Evolutionary conservation across 202 grass and related monocot genomes (phyloP).

Genomic region (Zoysia matrella): DNA sequence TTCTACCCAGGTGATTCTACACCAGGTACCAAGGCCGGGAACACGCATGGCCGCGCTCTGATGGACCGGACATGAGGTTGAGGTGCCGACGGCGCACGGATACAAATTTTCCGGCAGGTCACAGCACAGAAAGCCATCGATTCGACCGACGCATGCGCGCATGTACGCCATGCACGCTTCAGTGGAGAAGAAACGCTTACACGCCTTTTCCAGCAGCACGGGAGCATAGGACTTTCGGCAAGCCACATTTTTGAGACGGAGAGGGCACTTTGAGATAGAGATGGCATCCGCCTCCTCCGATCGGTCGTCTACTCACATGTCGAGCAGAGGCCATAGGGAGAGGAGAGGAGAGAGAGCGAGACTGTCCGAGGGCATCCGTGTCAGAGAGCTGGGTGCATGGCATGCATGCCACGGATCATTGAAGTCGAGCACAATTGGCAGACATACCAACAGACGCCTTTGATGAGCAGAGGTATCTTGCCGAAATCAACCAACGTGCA

Average conservation of each 20-base stretch:
- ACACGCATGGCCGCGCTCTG: not conserved
- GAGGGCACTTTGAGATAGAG: slow-evolving; percentile 20
- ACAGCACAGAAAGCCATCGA: slow-evolving; percentile 39
- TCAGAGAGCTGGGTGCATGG: slow-evolving; percentile 38
- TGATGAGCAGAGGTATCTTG: slow-evolving; percentile 29
- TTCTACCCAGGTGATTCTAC: not conserved
- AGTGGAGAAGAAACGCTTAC: slow-evolving; percentile 40
- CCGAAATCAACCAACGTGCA: slow-evolving; percentile 27
- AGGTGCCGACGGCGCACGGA: slow-evolving; percentile 1
- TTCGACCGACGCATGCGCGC: slow-evolving; percentile 46
- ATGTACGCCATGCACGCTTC: slow-evolving; percentile 7
- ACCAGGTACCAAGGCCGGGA: not conserved
- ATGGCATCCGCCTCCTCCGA: slow-evolving; percentile 19
- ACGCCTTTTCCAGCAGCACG: slow-evolving; percentile 46
- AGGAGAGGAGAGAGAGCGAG: not conserved
- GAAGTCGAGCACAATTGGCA: slow-evolving; percentile 49
- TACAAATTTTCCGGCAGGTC: slow-evolving; percentile 10
- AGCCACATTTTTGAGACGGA: slow-evolving; percentile 17
- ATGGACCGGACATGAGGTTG: slow-evolving; percentile 1
- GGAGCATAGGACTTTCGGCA: slow-evolving; percentile 58
- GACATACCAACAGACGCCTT: slow-evolving; percentile 32
- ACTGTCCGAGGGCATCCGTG: not conserved
- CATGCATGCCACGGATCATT: slow-evolving; percentile 48
- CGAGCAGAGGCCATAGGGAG: not conserved
- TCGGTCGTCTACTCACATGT: not conserved